Percentiles rank a stretch among this genome's conserved stretches.
phyloP scores from a whole-genome alignment of 306 rosid species.

The Casuarina glauca region DNA sequence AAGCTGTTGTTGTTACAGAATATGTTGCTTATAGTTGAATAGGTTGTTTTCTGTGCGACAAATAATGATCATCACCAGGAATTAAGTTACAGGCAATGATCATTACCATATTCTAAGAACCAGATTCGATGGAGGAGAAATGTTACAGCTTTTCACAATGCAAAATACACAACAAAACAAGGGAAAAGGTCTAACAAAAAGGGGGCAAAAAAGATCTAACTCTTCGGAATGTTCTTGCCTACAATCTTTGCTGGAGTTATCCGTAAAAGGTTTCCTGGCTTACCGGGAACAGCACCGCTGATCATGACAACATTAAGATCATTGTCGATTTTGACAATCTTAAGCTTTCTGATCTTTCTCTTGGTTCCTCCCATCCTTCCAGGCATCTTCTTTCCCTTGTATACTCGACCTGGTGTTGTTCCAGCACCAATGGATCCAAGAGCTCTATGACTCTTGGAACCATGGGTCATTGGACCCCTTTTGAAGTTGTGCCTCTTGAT shows the following conservation, averaged over 20 bases:
- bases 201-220: slow-evolving; percentile 17
- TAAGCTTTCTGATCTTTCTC: slow-evolving; percentile 85
- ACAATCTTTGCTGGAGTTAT: slow-evolving; percentile 95
- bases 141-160: background rate
- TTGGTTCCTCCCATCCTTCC: slow-evolving; percentile 98
- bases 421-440: slow-evolving; percentile 96
- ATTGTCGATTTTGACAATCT: slow-evolving; percentile 81
- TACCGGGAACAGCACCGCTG: slow-evolving; percentile 95
- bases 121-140: background rate
- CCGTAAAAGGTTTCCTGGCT: slow-evolving; percentile 92
- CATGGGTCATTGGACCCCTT: slow-evolving; percentile 89
- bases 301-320: slow-evolving; percentile 87
- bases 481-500: slow-evolving; percentile 82
- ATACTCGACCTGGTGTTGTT: slow-evolving; percentile 89
- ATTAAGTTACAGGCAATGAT: too few relatives aligned
- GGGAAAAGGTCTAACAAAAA: background rate
- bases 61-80: too few relatives aligned
- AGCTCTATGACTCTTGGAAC: slow-evolving; percentile 95
- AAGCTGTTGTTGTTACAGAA: too few relatives aligned
- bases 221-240: slow-evolving; percentile 90
- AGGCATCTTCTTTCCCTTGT: slow-evolving; percentile 97
- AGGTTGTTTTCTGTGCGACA: too few relatives aligned
- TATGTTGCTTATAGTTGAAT: too few relatives aligned
- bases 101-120: background rate
- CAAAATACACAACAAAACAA: slow-evolving; percentile 4